Conservation (phyloP, 768 basidiomycete genomes). For the Termitomyces eurrhizus region DNA sequence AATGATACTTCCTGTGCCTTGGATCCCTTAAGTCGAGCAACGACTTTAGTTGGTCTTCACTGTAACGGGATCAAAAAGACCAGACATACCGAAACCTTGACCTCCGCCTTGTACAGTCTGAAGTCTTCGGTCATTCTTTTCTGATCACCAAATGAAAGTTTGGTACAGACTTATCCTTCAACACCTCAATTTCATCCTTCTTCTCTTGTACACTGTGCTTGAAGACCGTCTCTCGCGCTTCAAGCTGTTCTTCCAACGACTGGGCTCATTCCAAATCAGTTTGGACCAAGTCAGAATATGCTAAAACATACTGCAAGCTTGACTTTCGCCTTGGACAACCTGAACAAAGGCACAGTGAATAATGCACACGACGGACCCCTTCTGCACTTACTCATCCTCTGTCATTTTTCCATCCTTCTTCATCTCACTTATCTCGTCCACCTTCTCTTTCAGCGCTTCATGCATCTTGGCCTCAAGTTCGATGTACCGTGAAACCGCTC, state of each 20-base stretch:
- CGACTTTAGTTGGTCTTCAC: not conserved
- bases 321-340: not conserved
- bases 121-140: not conserved
- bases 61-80: not conserved
- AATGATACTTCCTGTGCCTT: conserved; percentile 42
- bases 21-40: conserved; percentile 7
- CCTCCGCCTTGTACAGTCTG: conserved; percentile 1
- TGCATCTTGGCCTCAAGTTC: conserved; percentile 1
- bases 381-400: not conserved
- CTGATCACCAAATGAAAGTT: not conserved
- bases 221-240: conserved; percentile 40
- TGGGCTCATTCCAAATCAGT: not conserved
- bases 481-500: not conserved
- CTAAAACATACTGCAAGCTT: not conserved
- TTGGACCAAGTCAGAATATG: not conserved
- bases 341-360: not conserved
- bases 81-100: conserved; percentile 10
- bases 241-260: conserved; percentile 25
- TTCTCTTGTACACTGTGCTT: conserved; percentile 21
- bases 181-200: not conserved
- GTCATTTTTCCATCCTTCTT: not conserved
- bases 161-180: not conserved
- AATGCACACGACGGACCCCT: not conserved
- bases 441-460: not conserved
- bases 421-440: not conserved